Evolutionary conservation across 1,284 basidiomycete genomes (phyloP).

Genomic region (Fomitopsis betulina): DNA sequence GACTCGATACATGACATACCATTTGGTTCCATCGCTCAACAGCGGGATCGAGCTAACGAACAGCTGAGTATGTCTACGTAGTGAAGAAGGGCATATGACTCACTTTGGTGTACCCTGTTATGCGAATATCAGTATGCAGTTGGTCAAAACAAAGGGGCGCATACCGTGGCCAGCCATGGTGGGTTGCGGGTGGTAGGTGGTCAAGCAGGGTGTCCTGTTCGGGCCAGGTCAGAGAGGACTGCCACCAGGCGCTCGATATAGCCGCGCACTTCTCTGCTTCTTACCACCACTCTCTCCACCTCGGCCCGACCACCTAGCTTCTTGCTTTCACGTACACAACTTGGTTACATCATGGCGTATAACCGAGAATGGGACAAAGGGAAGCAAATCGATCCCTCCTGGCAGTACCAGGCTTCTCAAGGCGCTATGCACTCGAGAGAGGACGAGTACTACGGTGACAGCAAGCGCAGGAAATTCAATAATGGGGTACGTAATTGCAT

Average conservation of each 20-base stretch:
- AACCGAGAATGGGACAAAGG: constrained; percentile 81
- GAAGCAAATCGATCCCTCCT: constrained; percentile 38
- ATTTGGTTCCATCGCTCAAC: constrained; percentile 78
- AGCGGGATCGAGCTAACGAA: constrained; percentile 64
- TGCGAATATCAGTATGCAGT: neutral
- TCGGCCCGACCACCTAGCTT: neutral
- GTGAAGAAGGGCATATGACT: neutral
- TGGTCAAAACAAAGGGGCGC: neutral
- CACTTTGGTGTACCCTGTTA: constrained; percentile 20
- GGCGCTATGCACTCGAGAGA: constrained; percentile 50
- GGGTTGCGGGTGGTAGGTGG: constrained; percentile 8
- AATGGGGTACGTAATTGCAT: constrained; percentile 50
- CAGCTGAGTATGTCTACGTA: neutral
- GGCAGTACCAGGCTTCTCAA: constrained; percentile 36
- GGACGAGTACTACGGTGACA: constrained; percentile 63
- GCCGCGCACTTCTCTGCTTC: constrained; percentile 9
- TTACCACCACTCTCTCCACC: constrained; percentile 13
- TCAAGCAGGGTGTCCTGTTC: neutral
- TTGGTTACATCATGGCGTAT: constrained; percentile 50
- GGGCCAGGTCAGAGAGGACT: neutral
- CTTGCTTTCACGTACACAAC: constrained; percentile 1
- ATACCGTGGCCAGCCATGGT: constrained; percentile 46
- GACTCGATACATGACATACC: constrained; percentile 37
- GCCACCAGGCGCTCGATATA: neutral
- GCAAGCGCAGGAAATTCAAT: constrained; percentile 75